Percentiles rank a stretch among this genome's conserved stretches.
phyloP scores from a whole-genome alignment of 352 stramenopile species.

The Phytopythium kandeliae region DNA sequence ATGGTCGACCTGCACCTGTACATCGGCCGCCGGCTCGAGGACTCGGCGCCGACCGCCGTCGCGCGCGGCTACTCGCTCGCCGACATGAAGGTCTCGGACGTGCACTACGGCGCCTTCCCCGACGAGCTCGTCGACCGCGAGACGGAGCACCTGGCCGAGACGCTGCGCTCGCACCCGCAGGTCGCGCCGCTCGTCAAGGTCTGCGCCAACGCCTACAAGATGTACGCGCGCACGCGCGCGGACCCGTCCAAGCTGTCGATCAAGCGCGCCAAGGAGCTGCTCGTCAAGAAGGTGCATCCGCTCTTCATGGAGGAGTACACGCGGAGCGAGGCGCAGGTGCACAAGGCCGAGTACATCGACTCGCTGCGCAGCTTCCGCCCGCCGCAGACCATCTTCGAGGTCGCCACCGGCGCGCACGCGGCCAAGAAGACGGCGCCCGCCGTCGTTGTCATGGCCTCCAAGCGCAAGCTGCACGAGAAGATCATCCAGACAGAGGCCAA shows the following conservation, averaged over 20 bases:
- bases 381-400: constrained; percentile 96
- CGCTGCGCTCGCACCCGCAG: constrained; percentile 77
- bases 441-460: constrained; percentile 85
- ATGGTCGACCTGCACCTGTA: constrained; percentile 98
- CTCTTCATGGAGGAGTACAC: constrained; percentile 88
- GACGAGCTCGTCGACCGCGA: constrained; percentile 95
- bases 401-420: constrained; percentile 81
- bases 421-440: constrained; percentile 70
- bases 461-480: constrained; percentile 78
- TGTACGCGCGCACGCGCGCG: constrained; percentile 94
- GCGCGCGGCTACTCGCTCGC: constrained; percentile 84
- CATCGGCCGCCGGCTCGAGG: constrained; percentile 84
- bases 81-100: constrained; percentile 93
- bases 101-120: constrained; percentile 98
- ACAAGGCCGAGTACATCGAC: constrained; percentile 90
- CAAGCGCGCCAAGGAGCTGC: constrained; percentile 91
- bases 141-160: constrained; percentile 92
- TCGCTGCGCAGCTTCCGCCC: constrained; percentile 92
- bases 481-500: constrained; percentile 76
- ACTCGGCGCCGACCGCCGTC: constrained; percentile 49
- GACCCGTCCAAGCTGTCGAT: constrained; percentile 95
- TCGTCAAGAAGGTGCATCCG: constrained; percentile 89
- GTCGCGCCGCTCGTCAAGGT: constrained; percentile 84
- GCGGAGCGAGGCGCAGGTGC: constrained; percentile 63
- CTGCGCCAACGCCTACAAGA: constrained; percentile 97